Conservation (phyloP, 352 stramenopile genomes). For the Thraustochytrium sp. region DNA sequence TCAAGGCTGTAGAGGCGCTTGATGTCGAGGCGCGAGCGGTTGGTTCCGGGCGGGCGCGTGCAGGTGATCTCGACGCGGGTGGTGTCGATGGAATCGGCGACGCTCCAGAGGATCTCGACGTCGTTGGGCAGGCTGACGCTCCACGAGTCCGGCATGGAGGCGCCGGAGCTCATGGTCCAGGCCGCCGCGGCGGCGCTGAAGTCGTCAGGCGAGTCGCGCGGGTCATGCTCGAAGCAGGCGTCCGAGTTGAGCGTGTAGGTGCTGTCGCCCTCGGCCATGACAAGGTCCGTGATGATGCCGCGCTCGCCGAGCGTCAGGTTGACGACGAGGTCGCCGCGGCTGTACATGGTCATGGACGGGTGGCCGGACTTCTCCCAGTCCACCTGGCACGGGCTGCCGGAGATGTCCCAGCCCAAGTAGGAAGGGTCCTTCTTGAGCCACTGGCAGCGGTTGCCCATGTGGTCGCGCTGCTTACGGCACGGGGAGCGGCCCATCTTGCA, state of each 20-base stretch:
- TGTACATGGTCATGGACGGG: conserved; percentile 17
- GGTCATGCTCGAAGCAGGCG: conserved; percentile 21
- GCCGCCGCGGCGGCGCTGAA: neutral
- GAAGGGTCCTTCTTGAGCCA: conserved; percentile 19
- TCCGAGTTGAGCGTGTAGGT: neutral
- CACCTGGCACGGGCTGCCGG: conserved; percentile 22
- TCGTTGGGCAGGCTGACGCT: neutral
- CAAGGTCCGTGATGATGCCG: neutral
- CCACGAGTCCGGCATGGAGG: neutral
- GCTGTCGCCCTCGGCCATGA: neutral
- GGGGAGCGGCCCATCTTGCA: conserved; percentile 1
- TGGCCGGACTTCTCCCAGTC: conserved; percentile 37
- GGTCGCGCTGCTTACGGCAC: neutral
- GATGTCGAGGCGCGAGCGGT: conserved; percentile 16
- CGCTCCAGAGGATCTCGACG: neutral
- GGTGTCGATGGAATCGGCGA: neutral
- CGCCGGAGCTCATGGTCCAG: neutral
- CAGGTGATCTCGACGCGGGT: neutral
- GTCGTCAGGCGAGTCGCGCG: neutral
- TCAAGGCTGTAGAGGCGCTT: neutral
- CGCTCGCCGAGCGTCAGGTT: conserved; percentile 23
- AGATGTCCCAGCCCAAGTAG: neutral
- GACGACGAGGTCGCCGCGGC: neutral
- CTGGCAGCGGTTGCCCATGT: conserved; percentile 24
- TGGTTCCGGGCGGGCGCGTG: neutral